Evolutionary conservation across 2,329 filamentous ascomycete species (phyloP).

Genomic region (Aspergillus spinulosporus): DNA sequence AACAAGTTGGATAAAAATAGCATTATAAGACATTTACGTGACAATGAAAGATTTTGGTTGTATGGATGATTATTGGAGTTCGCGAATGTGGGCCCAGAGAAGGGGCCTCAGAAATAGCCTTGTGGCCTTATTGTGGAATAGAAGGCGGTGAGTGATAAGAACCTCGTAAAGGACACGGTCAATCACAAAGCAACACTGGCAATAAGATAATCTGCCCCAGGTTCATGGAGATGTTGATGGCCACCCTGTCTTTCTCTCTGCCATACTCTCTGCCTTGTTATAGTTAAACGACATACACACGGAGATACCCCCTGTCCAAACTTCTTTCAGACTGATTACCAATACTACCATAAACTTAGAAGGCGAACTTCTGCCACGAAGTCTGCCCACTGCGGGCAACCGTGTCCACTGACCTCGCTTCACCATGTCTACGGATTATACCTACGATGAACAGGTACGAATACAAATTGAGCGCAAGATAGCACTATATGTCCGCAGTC

Average conservation of each 20-base stretch:
- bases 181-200: conserved; percentile 32
- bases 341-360: neutral
- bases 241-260: conserved; percentile 4
- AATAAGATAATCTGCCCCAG: conserved; percentile 23
- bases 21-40: neutral
- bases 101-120: conserved; percentile 1
- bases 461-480: neutral
- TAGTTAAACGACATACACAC: neutral
- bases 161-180: conserved; percentile 41
- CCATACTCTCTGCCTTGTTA: neutral
- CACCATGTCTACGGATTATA: conserved; percentile 85
- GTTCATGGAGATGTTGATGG: conserved; percentile 23
- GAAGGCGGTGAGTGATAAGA: conserved; percentile 31
- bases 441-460: conserved; percentile 85
- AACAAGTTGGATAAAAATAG: neutral
- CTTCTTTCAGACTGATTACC: neutral
- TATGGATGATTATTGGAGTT: too few species aligned
- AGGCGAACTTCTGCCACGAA: conserved; percentile 16
- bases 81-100: neutral
- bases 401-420: conserved; percentile 33
- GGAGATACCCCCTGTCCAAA: neutral
- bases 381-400: conserved; percentile 34
- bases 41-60: too few species aligned
- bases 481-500: neutral
- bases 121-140: conserved; percentile 10